These are phyloP conservation scores for Malus fusca DNA, from an alignment of 306 rosid species.

Conservation along the genomic window DNA sequence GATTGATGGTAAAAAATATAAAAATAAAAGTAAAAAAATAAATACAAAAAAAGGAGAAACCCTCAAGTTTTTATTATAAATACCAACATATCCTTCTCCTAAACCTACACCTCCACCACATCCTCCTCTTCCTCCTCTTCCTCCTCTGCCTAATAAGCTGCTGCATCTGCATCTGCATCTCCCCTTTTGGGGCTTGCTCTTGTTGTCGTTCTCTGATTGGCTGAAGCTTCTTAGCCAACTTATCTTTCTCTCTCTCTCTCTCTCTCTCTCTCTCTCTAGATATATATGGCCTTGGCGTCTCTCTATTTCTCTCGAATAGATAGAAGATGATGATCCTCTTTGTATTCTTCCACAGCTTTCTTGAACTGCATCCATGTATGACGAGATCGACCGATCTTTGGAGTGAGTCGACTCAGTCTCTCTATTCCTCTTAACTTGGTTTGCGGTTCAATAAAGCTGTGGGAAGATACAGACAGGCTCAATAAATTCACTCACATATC, in stretches of 20 bases:
- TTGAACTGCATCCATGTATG: conserved; percentile 81
- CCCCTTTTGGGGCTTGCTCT: background rate
- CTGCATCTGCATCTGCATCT: background rate
- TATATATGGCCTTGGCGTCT: background rate
- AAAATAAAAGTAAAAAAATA: background rate
- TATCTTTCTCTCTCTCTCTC: background rate
- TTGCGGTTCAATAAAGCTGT: conserved; percentile 99
- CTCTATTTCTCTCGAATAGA: background rate
- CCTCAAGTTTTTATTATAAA: conserved; percentile 57
- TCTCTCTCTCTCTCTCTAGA: too few relatives aligned
- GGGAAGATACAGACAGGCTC: conserved; percentile 95
- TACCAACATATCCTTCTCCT: conserved; percentile 29
- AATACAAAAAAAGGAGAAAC: background rate
- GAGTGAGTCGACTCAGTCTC: conserved; percentile 4
- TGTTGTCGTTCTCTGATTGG: conserved; percentile 9
- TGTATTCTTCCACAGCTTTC: conserved; percentile 99
- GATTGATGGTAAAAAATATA: conserved; percentile 46
- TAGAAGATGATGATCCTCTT: conserved; percentile 36
- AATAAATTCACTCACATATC: conserved; percentile 13
- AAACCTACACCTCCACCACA: conserved; percentile 34
- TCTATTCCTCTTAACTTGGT: background rate
- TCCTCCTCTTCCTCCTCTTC: background rate
- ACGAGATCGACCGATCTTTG: conserved; percentile 19
- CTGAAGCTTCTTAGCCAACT: conserved; percentile 11
- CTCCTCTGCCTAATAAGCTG: background rate